Conservation (phyloP, 2,329 filamentous ascomycete species). For the Triangularia setosa region DNA sequence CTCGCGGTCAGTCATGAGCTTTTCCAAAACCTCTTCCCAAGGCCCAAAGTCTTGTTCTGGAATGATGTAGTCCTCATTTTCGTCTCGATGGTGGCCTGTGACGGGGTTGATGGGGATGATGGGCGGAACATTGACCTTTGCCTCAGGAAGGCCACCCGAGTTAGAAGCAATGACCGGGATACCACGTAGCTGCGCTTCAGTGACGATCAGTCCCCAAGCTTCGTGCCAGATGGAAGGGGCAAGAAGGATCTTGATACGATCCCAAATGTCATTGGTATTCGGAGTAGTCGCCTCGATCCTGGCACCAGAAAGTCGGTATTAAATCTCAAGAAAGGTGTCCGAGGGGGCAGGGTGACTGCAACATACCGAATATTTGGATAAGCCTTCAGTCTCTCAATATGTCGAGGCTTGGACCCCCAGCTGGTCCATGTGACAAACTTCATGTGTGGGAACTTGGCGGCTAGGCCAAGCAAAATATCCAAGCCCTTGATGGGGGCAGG, state of each 20-base stretch:
- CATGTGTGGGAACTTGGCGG: constrained; percentile 21
- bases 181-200: constrained; percentile 27
- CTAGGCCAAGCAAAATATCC: constrained; percentile 22
- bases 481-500: constrained; percentile 27
- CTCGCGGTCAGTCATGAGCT: constrained; percentile 19
- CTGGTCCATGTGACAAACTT: constrained; percentile 27
- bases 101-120: constrained; percentile 25
- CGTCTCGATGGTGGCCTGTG: constrained; percentile 15
- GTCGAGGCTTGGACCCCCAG: constrained; percentile 21
- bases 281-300: constrained; percentile 22
- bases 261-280: constrained; percentile 27
- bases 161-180: constrained; percentile 27
- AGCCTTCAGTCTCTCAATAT: constrained; percentile 15
- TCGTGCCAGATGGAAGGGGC: constrained; percentile 26
- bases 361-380: constrained; percentile 24
- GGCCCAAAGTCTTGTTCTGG: constrained; percentile 23
- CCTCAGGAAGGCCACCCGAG: constrained; percentile 25
- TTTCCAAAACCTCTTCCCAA: constrained; percentile 19
- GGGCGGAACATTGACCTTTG: constrained; percentile 25
- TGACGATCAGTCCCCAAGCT: constrained; percentile 27
- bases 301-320: constrained; percentile 4
- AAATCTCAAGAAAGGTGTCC: not conserved
- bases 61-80: constrained; percentile 24
- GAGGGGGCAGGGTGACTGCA: not conserved
- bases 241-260: constrained; percentile 26